Evolutionary conservation across 139 green algal species (phyloP), one percentile per base, ranked within the genome.

Genomic region (Micractinium sp.): DNA sequence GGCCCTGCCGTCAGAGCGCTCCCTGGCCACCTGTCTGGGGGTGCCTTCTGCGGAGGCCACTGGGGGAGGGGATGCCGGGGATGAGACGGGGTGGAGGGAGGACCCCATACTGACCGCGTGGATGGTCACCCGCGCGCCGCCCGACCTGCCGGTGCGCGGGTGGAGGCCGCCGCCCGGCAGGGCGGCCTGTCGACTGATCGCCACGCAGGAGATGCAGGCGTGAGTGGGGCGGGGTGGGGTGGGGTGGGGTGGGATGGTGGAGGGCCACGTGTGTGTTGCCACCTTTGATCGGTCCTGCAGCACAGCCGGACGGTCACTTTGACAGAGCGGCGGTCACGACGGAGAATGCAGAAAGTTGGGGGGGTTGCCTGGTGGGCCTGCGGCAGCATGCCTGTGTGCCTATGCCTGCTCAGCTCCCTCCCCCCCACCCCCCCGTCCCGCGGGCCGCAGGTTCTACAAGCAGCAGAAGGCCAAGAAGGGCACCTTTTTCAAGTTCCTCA

Each of bases 121-220:
- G 71, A 31, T 88, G 41, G 85, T 88, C 41, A 88, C 85, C 1
- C 85, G 85, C n/a, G 2, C 71, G 0, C 71, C 66, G 31, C 85
- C 85, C 29, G 69, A 73, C 47, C 41, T 82, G 85, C 85, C 85
- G 3, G 77, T 90, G 38, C 75, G 66, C 3, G 86, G 86, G 38
- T 86, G 78, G 33, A n/a, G 14, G 38, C 38, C 61, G 18, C 86
- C 77, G 38, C 86, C 86, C 1, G 66, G 36, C 38, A 36, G 86
- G 25, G 27, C 63, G 0, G 61, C 78, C 36, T 90, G 86, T 77
- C 63, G 78, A 9, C 63, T 90, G 61, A 39, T 90, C 27, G 86
- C 78, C 7, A 78, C 86, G 16, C 31, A 90, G 77, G 86, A 90
- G 63, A 90, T 90, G 86, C 60, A 66, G 16, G n/a, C 36, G 86